A percentile compares a stretch with the other conserved stretches of the same genome.
These are phyloP conservation scores for Tylopilus rubrobrunneus DNA, from an alignment of 768 basidiomycete genomes.

Conservation along the genomic window DNA sequence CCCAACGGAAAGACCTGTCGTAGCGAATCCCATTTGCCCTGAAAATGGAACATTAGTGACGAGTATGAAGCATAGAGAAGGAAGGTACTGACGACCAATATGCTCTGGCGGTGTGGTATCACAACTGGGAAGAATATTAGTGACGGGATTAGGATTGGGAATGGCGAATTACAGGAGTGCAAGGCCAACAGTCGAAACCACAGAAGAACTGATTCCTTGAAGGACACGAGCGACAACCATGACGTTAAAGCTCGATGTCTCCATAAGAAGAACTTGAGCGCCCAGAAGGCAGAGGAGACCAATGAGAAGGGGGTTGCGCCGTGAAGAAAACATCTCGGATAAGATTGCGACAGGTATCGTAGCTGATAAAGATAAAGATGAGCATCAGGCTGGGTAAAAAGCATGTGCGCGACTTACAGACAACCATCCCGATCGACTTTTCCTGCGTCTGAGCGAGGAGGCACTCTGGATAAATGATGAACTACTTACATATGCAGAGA, in stretches of 20 bases:
- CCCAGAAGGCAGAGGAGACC: conserved; percentile 49
- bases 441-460: conserved; percentile 3
- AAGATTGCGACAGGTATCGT: conserved; percentile 57
- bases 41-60: not conserved
- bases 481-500: conserved; percentile 51
- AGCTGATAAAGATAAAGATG: conserved; percentile 28
- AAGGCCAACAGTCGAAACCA: conserved; percentile 61
- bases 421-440: conserved; percentile 54
- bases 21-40: conserved; percentile 61
- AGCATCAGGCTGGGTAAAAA: not conserved
- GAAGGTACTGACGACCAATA: conserved; percentile 42
- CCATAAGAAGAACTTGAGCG: conserved; percentile 61
- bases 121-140: conserved; percentile 40
- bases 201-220: conserved; percentile 57
- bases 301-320: conserved; percentile 46
- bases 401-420: conserved; percentile 37
- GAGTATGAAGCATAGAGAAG: not conserved
- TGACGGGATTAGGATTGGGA: not conserved
- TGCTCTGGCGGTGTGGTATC: conserved; percentile 50
- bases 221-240: conserved; percentile 58
- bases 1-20: conserved; percentile 57
- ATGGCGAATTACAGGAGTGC: conserved; percentile 46
- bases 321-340: conserved; percentile 46
- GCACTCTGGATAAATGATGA: not conserved
- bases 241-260: conserved; percentile 50